A percentile compares a stretch with the other conserved stretches of the same genome.
These are phyloP conservation scores for Acer yangbiense DNA, from an alignment of 345 rosid genomes.

Conservation along the genomic window DNA sequence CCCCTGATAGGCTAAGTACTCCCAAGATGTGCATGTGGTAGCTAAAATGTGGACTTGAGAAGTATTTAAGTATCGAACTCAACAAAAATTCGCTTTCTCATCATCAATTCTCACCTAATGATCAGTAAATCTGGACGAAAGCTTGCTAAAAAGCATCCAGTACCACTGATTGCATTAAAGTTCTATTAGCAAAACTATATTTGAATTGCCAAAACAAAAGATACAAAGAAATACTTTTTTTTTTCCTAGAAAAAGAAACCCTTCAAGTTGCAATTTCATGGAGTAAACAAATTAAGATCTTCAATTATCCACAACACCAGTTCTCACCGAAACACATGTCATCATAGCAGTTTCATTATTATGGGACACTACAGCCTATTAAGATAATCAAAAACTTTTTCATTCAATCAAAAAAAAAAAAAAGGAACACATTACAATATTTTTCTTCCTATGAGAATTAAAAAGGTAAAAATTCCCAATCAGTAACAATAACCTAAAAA, in stretches of 20 bases:
- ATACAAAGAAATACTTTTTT: background rate
- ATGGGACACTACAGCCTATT: background rate
- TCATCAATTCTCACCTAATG: background rate
- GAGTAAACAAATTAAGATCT: background rate
- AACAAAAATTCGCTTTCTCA: background rate
- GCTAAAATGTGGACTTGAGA: background rate
- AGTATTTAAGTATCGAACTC: background rate
- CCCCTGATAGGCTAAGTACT: background rate
- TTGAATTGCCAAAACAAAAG: background rate
- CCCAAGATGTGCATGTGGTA: background rate
- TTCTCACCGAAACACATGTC: background rate
- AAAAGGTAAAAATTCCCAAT: conserved; percentile 25
- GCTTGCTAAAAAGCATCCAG: background rate
- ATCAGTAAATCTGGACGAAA: background rate
- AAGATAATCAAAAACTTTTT: conserved; percentile 16
- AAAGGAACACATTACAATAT: conserved; percentile 25
- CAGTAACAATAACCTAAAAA: conserved; percentile 18
- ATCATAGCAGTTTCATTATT: conserved; percentile 2
- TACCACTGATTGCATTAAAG: background rate
- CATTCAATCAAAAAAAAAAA: conserved; percentile 27
- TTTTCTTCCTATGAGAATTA: conserved; percentile 17
- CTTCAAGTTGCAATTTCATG: background rate
- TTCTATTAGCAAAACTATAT: background rate
- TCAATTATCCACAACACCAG: background rate
- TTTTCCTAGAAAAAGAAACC: background rate